Base-by-base conservation (phyloP, 768 basidiomycete genomes). In the Tulasnella sp. region DNA sequence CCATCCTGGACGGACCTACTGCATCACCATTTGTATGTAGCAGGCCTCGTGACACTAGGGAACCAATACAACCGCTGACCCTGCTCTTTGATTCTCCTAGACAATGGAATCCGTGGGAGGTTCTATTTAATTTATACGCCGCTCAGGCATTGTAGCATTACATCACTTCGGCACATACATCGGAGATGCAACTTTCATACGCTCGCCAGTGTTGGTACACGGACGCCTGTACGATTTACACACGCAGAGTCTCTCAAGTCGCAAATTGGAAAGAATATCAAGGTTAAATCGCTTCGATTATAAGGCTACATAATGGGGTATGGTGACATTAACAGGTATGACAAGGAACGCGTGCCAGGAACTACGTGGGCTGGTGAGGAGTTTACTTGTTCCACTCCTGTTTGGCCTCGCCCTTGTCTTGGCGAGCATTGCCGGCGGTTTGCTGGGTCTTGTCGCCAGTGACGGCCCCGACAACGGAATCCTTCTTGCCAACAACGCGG, bases 1-100 rank as follows among this genome's bases (percentile, higher is more conserved):
- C 88, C 2, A 92, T 96, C 31, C 89, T 98, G n/a, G 97, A 98
- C 84, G 93, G 94, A 2, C 94, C 96, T 0, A 93, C 94, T 0
- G 96, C 97, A 16, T 95, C 94, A 20, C 89, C 91, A n/a, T 94
- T 94, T 82, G 93, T 95, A 83, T 88, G 94, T 90, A 8, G 60
- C 82, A 72, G 64, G 37, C 41, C 6, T 78, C 37, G 46, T 16
- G 34, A 41, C 16, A 34, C 72, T 28, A 11, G 34, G 7, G 41
- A 22, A 18, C 31, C n/a, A 31, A 7, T 0, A 42, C 20, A 44
- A 24, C 40, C n/a, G 11, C 41, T 42, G 31, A 41, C 72, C 24
- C 76, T 34, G 20, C n/a, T 12, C 24, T 80, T n/a, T 18, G 14
- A 16, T 42, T 18, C 46, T 75, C 28, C 11, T 76, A 83, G 82